Conservation (phyloP, 1,139 yeast species). For the Magnusiomyces suaveolens region DNA sequence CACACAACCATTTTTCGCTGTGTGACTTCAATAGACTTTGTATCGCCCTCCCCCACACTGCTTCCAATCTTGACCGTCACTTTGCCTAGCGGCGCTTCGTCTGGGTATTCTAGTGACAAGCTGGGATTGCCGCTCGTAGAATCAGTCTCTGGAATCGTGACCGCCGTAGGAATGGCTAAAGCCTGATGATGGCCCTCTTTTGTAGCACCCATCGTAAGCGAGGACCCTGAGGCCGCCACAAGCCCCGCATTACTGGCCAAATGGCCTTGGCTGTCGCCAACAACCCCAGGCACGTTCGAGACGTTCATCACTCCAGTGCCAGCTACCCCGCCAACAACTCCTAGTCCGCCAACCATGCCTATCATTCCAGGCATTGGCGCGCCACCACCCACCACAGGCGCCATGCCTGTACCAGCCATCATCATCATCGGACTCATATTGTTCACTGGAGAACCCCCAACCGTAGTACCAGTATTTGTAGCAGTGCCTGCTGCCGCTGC, state of each 20-base stretch:
- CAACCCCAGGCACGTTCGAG: too few species aligned
- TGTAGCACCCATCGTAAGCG: not conserved
- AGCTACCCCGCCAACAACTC: too few species aligned
- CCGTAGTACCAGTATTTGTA: too few species aligned
- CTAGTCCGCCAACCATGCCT: too few species aligned
- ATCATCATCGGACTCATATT: not conserved
- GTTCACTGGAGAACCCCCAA: not conserved
- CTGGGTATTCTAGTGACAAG: slow-evolving; percentile 1
- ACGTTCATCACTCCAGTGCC: too few species aligned
- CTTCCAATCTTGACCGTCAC: not conserved
- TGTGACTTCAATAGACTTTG: too few species aligned
- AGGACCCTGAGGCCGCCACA: too few species aligned
- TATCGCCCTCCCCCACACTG: too few species aligned
- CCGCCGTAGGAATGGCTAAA: slow-evolving; percentile 6
- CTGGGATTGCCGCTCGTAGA: not conserved
- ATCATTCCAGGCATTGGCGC: too few species aligned
- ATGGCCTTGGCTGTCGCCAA: too few species aligned
- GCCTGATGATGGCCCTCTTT: not conserved
- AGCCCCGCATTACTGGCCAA: too few species aligned
- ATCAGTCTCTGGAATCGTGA: slow-evolving; percentile 1
- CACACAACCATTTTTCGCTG: slow-evolving; percentile 41
- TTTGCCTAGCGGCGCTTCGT: slow-evolving; percentile 7
- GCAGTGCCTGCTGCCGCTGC: not conserved
- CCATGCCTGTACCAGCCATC: not conserved
- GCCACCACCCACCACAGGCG: too few species aligned